These are phyloP conservation scores for Neofusicoccum umdonicola DNA, from an alignment of 2,329 filamentous ascomycete species.

Conservation along the genomic window DNA sequence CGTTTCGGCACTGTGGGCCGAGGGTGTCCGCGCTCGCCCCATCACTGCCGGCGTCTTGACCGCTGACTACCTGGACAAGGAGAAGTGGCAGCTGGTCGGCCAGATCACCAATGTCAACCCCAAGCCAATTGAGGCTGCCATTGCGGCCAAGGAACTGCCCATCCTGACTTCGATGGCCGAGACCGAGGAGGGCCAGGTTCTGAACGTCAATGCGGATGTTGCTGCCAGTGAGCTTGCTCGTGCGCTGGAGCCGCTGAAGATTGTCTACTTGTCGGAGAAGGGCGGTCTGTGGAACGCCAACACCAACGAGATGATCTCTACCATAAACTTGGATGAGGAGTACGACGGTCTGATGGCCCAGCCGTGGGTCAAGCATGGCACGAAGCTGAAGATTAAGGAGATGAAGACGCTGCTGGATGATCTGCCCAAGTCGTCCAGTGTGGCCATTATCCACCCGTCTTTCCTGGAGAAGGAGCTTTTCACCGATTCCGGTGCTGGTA, in stretches of 20 bases:
- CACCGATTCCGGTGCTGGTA: conserved; percentile 92
- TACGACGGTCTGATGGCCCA: conserved; percentile 90
- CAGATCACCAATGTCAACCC: conserved; percentile 94
- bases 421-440: conserved; percentile 86
- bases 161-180: conserved; percentile 97
- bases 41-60: conserved; percentile 87
- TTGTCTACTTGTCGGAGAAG: conserved; percentile 98
- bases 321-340: conserved; percentile 96
- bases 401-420: conserved; percentile 90
- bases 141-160: conserved; percentile 81
- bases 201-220: conserved; percentile 98
- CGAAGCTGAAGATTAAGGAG: conserved; percentile 93
- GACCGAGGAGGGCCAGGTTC: conserved; percentile 81
- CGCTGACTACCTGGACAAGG: conserved; percentile 92
- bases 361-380: conserved; percentile 93
- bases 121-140: conserved; percentile 83
- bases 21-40: conserved; percentile 82
- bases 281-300: conserved; percentile 93
- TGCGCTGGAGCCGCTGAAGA: conserved; percentile 88
- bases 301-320: conserved; percentile 91
- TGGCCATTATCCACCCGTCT: conserved; percentile 95
- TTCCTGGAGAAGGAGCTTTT: conserved; percentile 96
- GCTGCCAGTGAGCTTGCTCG: conserved; percentile 90
- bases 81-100: conserved; percentile 92
- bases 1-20: conserved; percentile 77